Base-by-base conservation (phyloP, 768 basidiomycete species). In the Lactarius hengduanensis region DNA sequence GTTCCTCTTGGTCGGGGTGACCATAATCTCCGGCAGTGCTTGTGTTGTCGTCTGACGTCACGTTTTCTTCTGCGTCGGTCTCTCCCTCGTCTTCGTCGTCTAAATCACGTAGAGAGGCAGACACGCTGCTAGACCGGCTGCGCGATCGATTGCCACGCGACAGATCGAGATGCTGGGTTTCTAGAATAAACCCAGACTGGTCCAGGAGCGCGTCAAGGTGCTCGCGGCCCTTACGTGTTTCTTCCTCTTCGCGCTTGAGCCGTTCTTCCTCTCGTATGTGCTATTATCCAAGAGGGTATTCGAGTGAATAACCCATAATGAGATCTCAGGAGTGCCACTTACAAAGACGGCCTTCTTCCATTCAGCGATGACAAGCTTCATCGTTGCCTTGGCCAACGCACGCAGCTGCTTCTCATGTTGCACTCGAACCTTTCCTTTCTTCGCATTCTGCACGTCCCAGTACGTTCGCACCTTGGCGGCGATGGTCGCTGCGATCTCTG, bases 311-410 rank as follows among this genome's bases (percentile, higher is more conserved):
- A 50, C 45, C 20, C 18, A 40, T 32, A 22, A 20, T 18, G 26
- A 8, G 38, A 55, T 22, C 18, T 15, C 10, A 7, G 3, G 36
- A 28, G 20, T 4, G 30, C 63, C 5, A 83, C 92, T 73, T 72
- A 91, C 92, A 71, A 87, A 86, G 55, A 95, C 86, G 9, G 92
- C 95, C 73, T 91, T 87, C 76, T 89, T 91, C 96, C 96, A 98
- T 73, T 94, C 90, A 9, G 81, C 81, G 36, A 83, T 81, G 34
- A 97, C 86, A 71, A 86, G 77, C 71, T 84, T 86, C 57, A 89
- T 80, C 0, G 91, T 88, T 26, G 84, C 82, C 77, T 90, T 92
- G 15, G 91, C 91, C 43, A 93, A 71, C 4, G 78, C 80, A 61
- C 85, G 80, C 70, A 91, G 69, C 34, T 88, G 80, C 75, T 83